These are phyloP conservation scores for Anethum foeniculum DNA, from an alignment of 140 eudicot species.

Conservation along the genomic window DNA sequence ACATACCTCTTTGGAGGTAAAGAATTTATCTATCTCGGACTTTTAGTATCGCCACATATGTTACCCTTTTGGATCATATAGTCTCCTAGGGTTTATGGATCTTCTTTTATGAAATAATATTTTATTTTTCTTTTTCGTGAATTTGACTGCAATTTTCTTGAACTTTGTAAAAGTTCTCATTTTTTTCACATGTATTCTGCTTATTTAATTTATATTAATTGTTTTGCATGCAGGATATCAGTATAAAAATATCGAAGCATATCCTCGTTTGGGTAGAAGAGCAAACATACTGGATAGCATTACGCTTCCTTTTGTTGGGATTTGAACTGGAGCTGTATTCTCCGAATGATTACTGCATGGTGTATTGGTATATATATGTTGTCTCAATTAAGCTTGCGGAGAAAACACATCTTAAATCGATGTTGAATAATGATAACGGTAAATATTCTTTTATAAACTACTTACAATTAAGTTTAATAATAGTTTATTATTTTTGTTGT, in stretches of 20 bases:
- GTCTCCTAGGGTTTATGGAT: background rate
- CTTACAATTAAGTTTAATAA: constrained; percentile 2
- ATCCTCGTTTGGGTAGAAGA: constrained; percentile 91
- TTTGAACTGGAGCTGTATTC: constrained; percentile 91
- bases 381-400: constrained; percentile 80
- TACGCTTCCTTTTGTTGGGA: constrained; percentile 76
- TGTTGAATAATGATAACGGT: constrained; percentile 56
- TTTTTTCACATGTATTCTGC: background rate
- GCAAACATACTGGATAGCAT: constrained; percentile 93
- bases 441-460: constrained; percentile 22
- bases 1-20: background rate
- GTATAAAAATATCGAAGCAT: constrained; percentile 54
- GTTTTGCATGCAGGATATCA: constrained; percentile 35
- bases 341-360: constrained; percentile 91
- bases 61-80: background rate
- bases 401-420: constrained; percentile 64
- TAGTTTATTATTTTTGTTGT: background rate
- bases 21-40: background rate
- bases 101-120: background rate
- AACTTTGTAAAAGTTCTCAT: background rate
- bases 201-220: background rate
- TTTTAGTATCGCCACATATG: background rate
- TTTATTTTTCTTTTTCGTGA: background rate
- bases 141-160: background rate
- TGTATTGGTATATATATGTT: constrained; percentile 83